A percentile compares a stretch with the other conserved stretches of the same genome.
These are phyloP conservation scores for Lathyrus sativus DNA, from an alignment of 306 rosid species.

Conservation along the genomic window DNA sequence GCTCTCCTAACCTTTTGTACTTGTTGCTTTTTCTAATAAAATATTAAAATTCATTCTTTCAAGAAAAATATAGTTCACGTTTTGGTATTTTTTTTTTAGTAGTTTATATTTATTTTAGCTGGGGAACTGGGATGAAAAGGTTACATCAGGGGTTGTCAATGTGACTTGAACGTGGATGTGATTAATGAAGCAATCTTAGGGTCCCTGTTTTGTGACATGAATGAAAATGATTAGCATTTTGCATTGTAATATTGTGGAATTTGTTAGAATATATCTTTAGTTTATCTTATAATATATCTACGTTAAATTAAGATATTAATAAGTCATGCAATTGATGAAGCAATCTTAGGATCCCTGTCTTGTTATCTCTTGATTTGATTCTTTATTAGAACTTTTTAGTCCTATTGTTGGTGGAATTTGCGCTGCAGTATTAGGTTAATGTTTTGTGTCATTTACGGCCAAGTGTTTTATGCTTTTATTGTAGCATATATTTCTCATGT, in stretches of 20 bases:
- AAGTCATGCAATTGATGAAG: slow-evolving; percentile 7
- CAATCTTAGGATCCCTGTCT: slow-evolving; percentile 3
- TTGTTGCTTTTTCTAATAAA: not conserved
- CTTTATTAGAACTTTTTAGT: not conserved
- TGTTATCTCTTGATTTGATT: not conserved
- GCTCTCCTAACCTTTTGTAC: slow-evolving; percentile 2
- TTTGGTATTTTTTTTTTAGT: not conserved
- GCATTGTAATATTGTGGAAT: not conserved
- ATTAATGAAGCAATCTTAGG: no score
- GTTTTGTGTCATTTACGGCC: not conserved
- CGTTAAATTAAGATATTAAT: not conserved
- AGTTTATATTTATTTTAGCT: not conserved
- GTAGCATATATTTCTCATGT: not conserved
- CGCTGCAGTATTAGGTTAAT: not conserved
- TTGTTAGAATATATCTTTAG: not conserved
- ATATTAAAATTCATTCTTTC: not conserved
- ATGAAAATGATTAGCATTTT: not conserved
- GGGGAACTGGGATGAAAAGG: not conserved
- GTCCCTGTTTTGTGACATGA: no score
- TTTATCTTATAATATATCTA: not conserved
- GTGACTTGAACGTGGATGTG: not conserved
- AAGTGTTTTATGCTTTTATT: not conserved
- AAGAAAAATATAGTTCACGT: not conserved
- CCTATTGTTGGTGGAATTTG: not conserved
- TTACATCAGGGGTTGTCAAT: not conserved